Base-by-base conservation (phyloP, 495 filamentous ascomycete species). In the Apiosordaria backusii region DNA sequence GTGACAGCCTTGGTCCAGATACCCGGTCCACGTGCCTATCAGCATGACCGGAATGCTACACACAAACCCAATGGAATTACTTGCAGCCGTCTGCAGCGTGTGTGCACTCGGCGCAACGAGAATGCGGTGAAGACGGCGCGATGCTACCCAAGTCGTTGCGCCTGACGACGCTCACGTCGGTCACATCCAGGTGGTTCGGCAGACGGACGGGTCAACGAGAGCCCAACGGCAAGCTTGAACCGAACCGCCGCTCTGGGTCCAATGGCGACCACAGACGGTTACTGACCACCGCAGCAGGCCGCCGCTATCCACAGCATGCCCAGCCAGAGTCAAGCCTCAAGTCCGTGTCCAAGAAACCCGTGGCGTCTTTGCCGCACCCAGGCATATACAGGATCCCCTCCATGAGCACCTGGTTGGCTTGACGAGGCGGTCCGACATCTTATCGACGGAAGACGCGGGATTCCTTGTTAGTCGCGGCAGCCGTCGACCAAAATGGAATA, bases 391-490 rank as follows among this genome's bases (percentile, higher is more conserved):
- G 29, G n/a, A 21, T 23, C 13, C 9, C 58, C 18, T 18, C 5
- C 16, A 15, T 4, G 1, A 4, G 9, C 18, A 10, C 50, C 22
- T 59, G 57, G 57, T 59, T 59, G 57, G 57, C 18, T 18, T 23
- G 16, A 22, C 6, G 26, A 26, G 15, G 23, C 7, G 19, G 22
- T 60, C 24, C 25, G 58, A 21, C 58, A 27, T 60, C 6, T 60
- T 60, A 18, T 61, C 59, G 27, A 35, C 24, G 59, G 59, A 61
- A 35, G 59, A 60, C 57, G 57, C 57, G 57, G 57, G 57, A 60
- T 60, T 26, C 18, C 24, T 35, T 16, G 15, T 23, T 61, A 6
- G 18, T 55, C 52, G 22, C 52, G 59, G 13, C n/a, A 61, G 59
- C n/a, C 59, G 27, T 19, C 9, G 24, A 27, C 59, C 52, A 19